Base-by-base conservation (phyloP, 73 alveolate species). In the Tetrahymena thermophila region DNA sequence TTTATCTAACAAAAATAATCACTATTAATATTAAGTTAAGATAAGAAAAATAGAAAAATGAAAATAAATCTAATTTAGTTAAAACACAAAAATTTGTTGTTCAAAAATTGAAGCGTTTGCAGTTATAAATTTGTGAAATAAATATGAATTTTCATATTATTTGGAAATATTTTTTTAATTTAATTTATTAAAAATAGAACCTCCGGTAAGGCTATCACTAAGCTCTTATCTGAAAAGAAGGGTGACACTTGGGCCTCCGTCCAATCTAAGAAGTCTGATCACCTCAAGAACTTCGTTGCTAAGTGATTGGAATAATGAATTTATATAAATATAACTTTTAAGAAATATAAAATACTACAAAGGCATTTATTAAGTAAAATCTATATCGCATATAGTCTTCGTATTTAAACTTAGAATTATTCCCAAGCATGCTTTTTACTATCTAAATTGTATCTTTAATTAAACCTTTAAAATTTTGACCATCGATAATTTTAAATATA, bases 261-360 rank as follows among this genome's bases (percentile, higher is more conserved):
- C 89, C 89, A 71, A 71, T 42, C 89, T 71, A 71, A 71, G 89
- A 71, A 71, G 37, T 71, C 89, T 31, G 89, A 71, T n/a, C 89
- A 71, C n/a, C 89, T 71, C 89, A 71, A 71, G 89, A 71, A 71
- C 89, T 71, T 71, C 42, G 89, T 71, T 71, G 89, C 89, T 71
- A 71, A 71, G 89, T 71, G 89, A 71, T 71, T 71, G 38, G 23
- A 31, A 71, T 71, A 71, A 31, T 31, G 89, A 71, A 28, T 71
- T 71, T 71, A 71, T 71, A 71, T 71, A 71, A 71, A 71, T 40
- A 28, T 71, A 71, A 71, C 42, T 28, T 28, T 56, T 23, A 71
- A n/a, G 89, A 71, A 71, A 71, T 71, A 71, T 71, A 71, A 28
- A 71, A 71, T 71, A 71, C 89, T 71, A 71, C 89, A 71, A 71